phyloP scores from a whole-genome alignment of 768 basidiomycete genomes.

The Candolleomyces efflorescens region DNA sequence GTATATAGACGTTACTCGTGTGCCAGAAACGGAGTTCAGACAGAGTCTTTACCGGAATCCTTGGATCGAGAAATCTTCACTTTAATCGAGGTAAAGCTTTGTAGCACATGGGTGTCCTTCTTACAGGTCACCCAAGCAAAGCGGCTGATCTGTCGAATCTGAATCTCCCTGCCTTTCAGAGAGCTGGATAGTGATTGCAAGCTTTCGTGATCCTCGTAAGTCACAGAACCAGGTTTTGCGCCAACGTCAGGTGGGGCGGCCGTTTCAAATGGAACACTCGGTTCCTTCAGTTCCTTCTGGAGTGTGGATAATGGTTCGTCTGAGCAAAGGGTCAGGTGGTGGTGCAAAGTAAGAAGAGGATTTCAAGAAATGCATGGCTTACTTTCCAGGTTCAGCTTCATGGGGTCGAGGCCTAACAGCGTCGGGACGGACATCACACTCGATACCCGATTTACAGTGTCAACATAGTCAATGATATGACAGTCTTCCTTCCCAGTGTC shows the following conservation, averaged over 20 bases:
- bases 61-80: constrained; percentile 53
- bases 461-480: constrained; percentile 88
- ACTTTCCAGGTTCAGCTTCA: constrained; percentile 61
- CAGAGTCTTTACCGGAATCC: constrained; percentile 26
- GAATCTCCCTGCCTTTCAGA: constrained; percentile 46
- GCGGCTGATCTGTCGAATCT: constrained; percentile 48
- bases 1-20: no score
- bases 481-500: constrained; percentile 79
- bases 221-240: constrained; percentile 53
- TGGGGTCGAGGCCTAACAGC: constrained; percentile 81
- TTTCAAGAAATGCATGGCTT: constrained; percentile 16
- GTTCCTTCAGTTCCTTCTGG: background rate
- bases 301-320: background rate
- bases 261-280: background rate
- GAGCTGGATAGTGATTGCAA: constrained; percentile 57
- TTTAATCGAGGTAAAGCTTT: constrained; percentile 67
- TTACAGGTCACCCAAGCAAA: constrained; percentile 84
- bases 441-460: constrained; percentile 59
- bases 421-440: constrained; percentile 80
- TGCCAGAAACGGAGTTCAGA: no score
- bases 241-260: background rate
- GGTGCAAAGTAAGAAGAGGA: background rate
- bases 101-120: constrained; percentile 63
- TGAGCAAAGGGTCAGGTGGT: background rate
- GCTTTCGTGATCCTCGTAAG: constrained; percentile 73